phyloP scores from a whole-genome alignment of 1,284 basidiomycete genomes.

The Cutaneotrichosporon curvatum region DNA sequence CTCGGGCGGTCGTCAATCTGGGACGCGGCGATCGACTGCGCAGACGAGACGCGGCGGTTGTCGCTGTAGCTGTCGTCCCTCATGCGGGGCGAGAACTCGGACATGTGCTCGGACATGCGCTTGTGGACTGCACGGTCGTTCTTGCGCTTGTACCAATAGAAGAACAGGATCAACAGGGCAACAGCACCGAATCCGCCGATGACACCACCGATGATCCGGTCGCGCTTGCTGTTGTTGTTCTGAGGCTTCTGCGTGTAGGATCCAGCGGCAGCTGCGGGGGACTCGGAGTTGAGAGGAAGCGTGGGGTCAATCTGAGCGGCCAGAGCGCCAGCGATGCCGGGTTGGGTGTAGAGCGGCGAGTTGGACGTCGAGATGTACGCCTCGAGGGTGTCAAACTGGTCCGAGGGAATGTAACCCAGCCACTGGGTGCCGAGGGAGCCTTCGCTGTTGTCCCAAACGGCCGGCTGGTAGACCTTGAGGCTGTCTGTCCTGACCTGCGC shows the following conservation, averaged over 20 bases:
- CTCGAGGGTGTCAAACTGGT: conserved; percentile 41
- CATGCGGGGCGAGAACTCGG: conserved; percentile 35
- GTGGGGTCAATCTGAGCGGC: conserved; percentile 45
- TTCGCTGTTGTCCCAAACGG: conserved; percentile 33
- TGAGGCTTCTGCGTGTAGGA: neutral
- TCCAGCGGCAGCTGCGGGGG: neutral
- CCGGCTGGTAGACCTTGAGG: conserved; percentile 45
- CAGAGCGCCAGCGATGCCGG: conserved; percentile 42
- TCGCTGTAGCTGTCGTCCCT: conserved; percentile 19
- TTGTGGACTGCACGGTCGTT: conserved; percentile 45
- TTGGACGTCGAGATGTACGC: conserved; percentile 23
- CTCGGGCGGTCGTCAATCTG: conserved; percentile 46
- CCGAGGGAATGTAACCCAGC: conserved; percentile 44
- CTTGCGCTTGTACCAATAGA: conserved; percentile 44
- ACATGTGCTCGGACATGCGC: conserved; percentile 46
- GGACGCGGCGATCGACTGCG: conserved; percentile 38
- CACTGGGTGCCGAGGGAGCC: conserved; percentile 43
- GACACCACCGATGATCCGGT: conserved; percentile 46
- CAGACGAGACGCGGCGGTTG: conserved; percentile 27
- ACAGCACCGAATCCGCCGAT: conserved; percentile 31
- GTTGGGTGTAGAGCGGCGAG: conserved; percentile 44
- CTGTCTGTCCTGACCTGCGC: conserved; percentile 40
- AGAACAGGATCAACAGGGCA: conserved; percentile 43
- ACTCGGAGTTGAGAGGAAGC: conserved; percentile 24
- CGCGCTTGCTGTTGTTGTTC: conserved; percentile 21